A percentile compares a stretch with the other conserved stretches of the same genome.
These are phyloP conservation scores for Phytophthora vignae DNA, from an alignment of 352 stramenopile species.

Conservation along the genomic window DNA sequence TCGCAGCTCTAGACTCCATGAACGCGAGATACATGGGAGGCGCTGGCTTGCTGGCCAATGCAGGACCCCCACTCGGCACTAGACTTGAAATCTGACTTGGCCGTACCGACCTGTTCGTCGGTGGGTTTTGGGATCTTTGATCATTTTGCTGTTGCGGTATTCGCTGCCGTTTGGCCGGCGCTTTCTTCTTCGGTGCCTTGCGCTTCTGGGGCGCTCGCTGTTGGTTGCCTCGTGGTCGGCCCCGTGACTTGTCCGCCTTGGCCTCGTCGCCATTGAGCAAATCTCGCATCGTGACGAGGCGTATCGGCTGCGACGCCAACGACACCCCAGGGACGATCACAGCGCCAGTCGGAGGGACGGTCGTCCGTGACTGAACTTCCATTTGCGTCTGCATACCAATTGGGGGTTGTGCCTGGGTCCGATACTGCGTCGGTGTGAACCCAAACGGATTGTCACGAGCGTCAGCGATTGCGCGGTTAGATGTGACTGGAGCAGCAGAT, in stretches of 20 bases:
- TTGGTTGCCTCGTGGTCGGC: slow-evolving; percentile 27
- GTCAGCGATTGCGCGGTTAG: slow-evolving; percentile 5
- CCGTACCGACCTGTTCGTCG: slow-evolving; percentile 1
- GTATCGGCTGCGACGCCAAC: slow-evolving; percentile 16
- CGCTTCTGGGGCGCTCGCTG: slow-evolving; percentile 19
- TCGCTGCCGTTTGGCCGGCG: slow-evolving; percentile 28
- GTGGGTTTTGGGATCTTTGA: slow-evolving; percentile 6
- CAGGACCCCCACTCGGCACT: slow-evolving; percentile 1
- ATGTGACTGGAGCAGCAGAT: slow-evolving; percentile 4
- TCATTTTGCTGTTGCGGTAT: slow-evolving; percentile 20
- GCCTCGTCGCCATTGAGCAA: slow-evolving; percentile 40
- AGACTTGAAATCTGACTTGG: slow-evolving; percentile 8
- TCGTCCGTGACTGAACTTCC: slow-evolving; percentile 6
- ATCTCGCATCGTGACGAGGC: slow-evolving; percentile 38
- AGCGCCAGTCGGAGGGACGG: slow-evolving; percentile 26
- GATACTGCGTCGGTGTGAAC: slow-evolving; percentile 3
- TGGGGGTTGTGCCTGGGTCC: background rate
- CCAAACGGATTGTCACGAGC: background rate
- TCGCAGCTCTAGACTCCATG: slow-evolving; percentile 30
- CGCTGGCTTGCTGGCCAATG: slow-evolving; percentile 1
- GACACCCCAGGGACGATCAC: slow-evolving; percentile 42
- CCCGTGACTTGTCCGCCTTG: slow-evolving; percentile 11
- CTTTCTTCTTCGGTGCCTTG: slow-evolving; percentile 25
- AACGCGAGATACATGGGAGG: slow-evolving; percentile 31
- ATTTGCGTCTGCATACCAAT: background rate